These are phyloP conservation scores for Sporobolomyces pararoseus DNA, from an alignment of 768 basidiomycete genomes.

Conservation along the genomic window DNA sequence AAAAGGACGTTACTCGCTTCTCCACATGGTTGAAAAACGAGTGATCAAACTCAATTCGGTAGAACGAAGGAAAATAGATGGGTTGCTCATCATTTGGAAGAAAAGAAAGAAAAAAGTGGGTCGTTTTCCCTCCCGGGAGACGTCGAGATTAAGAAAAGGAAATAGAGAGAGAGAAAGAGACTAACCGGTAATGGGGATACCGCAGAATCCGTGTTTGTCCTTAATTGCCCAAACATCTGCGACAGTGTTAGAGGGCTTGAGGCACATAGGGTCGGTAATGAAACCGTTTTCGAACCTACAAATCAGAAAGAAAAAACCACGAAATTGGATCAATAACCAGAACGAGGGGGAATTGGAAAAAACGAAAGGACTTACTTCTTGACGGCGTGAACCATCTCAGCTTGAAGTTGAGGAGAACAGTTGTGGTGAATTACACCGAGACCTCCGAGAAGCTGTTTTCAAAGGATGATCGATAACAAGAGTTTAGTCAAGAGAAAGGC, in stretches of 20 bases:
- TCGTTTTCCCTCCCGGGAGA: no score
- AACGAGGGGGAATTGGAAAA: neutral
- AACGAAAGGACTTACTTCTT: constrained; percentile 54
- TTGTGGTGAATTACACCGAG: constrained; percentile 99
- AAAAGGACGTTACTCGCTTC: constrained; percentile 54
- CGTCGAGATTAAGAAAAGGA: neutral
- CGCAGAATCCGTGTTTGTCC: constrained; percentile 83
- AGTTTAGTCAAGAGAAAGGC: neutral
- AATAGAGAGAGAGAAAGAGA: constrained; percentile 40
- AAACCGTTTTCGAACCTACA: constrained; percentile 93
- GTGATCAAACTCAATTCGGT: constrained; percentile 66
- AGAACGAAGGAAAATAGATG: constrained; percentile 72
- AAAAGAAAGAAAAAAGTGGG: no score
- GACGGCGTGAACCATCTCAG: constrained; percentile 93
- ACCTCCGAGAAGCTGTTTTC: constrained; percentile 83
- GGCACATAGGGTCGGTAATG: constrained; percentile 87
- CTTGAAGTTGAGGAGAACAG: constrained; percentile 79
- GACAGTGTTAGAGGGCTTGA: constrained; percentile 71
- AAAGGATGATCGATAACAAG: no score
- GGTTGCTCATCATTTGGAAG: constrained; percentile 15
- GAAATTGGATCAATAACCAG: neutral
- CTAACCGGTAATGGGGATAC: constrained; percentile 95
- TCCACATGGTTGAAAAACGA: constrained; percentile 41
- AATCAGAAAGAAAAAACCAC: neutral
- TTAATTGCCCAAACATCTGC: constrained; percentile 93